These are phyloP conservation scores for Lizonia empirigonia DNA, from an alignment of 2,329 filamentous ascomycete species.

Conservation along the genomic window DNA sequence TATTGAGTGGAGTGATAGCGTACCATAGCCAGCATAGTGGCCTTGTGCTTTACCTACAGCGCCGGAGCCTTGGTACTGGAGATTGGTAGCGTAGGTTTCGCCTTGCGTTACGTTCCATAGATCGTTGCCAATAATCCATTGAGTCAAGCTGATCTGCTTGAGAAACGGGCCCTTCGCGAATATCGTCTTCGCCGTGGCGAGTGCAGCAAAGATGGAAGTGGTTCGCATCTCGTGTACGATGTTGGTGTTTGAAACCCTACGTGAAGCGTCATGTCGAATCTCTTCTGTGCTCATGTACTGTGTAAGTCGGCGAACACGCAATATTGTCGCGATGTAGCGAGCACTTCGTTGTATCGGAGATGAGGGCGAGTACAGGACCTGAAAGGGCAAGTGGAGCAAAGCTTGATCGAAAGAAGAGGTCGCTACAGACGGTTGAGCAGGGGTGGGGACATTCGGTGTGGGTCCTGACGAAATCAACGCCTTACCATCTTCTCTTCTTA, in stretches of 20 bases:
- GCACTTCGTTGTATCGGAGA: background rate
- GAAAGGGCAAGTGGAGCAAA: slow-evolving; percentile 10
- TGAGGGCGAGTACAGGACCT: background rate
- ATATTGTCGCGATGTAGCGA: slow-evolving; percentile 6
- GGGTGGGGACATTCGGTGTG: background rate
- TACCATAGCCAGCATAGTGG: slow-evolving; percentile 49
- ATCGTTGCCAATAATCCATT: slow-evolving; percentile 43
- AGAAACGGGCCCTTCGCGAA: slow-evolving; percentile 27
- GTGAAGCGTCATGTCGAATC: background rate
- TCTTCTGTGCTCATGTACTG: background rate
- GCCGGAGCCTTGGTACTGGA: slow-evolving; percentile 44
- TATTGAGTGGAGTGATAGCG: background rate
- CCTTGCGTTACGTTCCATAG: slow-evolving; percentile 45
- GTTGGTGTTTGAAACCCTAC: background rate
- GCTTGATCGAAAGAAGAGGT: slow-evolving; percentile 13
- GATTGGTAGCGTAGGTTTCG: slow-evolving; percentile 39
- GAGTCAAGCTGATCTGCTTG: slow-evolving; percentile 20
- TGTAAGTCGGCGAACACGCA: slow-evolving; percentile 3
- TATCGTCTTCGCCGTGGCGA: background rate
- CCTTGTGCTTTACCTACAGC: slow-evolving; percentile 43
- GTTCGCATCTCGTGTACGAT: slow-evolving; percentile 1
- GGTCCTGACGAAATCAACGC: background rate
- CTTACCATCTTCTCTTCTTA: background rate
- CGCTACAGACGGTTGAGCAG: slow-evolving; percentile 9
- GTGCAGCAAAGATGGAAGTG: background rate